Evolutionary conservation across 139 green algal genomes (phyloP), one percentile per base, ranked within the genome.

Genomic region (Coccomyxa sp.): DNA sequence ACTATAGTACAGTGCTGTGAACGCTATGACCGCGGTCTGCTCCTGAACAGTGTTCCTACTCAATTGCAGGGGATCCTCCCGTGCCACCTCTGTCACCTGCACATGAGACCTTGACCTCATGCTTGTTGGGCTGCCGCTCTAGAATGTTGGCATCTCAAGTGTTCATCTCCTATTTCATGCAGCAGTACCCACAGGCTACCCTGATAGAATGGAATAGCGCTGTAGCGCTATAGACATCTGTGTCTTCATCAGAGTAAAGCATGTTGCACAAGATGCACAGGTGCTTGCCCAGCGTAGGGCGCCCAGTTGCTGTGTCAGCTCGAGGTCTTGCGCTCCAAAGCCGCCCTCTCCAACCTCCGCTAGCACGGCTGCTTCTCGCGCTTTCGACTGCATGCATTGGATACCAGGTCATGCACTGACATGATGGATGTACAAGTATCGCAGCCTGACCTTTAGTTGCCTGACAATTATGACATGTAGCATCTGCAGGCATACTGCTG

Each of bases 21-120:
- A 94, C 35, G 89, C 91, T 33, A 94, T 91, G 38, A 94, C 89
- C 6, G 91, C 91, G 9, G 86, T 89, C 73, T 78, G 68, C 8
- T 77, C 69, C 69, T 77, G n/a, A n/a, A 33, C 41, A 18, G 44
- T 68, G 31, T 75, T 68, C 75, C 41, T 72, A 40, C 55, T 69
- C 16, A 58, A 41, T 6, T 24, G 36, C 55, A 81, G 0, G 8
- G 77, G 77, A 41, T 81, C 41, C 8, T 76, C 77, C 18, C 41
- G 41, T 40, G 74, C 68, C 5, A n/a, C 54, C 33, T 76, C 77
- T 37, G 77, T 81, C 29, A 82, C 70, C 83, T 87, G 41, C 37
- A 39, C 33, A 29, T 72, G 41, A 33, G 40, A 37, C 33, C 8
- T 71, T 33, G 37, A 37, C 39, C 29, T 55, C 8, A 64, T 44